These are phyloP conservation scores for Saccharomycopsis crataegensis DNA, from an alignment of 1,139 yeast genomes.

Conservation along the genomic window DNA sequence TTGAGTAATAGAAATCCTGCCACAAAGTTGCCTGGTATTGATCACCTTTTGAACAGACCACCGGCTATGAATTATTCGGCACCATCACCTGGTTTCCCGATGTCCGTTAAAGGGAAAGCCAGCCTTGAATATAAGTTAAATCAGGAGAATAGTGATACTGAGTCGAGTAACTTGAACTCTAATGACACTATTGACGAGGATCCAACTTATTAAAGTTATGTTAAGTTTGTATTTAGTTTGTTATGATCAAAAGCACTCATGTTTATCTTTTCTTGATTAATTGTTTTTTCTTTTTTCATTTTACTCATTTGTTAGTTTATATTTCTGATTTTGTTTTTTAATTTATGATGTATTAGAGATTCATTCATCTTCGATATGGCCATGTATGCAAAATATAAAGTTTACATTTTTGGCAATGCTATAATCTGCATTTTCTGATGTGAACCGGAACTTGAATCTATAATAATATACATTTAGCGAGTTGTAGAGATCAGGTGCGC, in stretches of 20 bases:
- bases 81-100: neutral
- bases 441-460: no score
- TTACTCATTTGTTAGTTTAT: neutral
- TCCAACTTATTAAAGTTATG: constrained; percentile 4
- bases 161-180: constrained; percentile 8
- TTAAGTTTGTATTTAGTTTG: neutral
- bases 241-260: neutral
- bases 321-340: neutral
- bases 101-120: neutral
- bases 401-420: no score
- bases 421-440: no score
- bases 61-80: neutral
- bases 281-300: neutral
- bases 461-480: no score
- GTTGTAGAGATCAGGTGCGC: no score
- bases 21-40: constrained; percentile 15
- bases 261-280: neutral
- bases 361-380: no score
- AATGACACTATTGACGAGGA: constrained; percentile 19
- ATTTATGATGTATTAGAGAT: neutral
- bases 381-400: no score
- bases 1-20: neutral
- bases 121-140: neutral
- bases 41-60: constrained; percentile 5
- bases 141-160: neutral